Percentiles rank a stretch among this genome's conserved stretches.
phyloP scores from a whole-genome alignment of 1,284 basidiomycete genomes.

The Butyriboletus regius region DNA sequence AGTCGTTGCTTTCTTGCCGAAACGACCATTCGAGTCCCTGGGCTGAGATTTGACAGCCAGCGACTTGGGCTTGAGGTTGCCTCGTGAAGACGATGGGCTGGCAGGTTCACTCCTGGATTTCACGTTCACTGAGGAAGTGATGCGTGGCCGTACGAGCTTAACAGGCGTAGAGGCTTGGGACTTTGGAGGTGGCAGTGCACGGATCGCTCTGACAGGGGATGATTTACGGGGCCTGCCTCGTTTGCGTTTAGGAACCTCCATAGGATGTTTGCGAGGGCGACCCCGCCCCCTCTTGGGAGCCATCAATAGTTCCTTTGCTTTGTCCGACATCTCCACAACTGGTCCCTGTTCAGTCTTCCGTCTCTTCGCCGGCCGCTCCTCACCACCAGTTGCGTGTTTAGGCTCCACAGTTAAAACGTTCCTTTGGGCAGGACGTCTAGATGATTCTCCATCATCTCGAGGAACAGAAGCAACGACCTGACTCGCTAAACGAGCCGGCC shows the following conservation, averaged over 20 bases:
- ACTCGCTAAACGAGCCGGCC: conserved; percentile 56
- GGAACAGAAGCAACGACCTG: conserved; percentile 43
- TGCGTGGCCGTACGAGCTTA: conserved; percentile 12
- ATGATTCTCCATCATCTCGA: conserved; percentile 46
- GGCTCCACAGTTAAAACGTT: conserved; percentile 45
- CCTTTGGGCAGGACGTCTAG: conserved; percentile 44
- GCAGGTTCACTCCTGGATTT: conserved; percentile 22
- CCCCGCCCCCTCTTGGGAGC: conserved; percentile 33
- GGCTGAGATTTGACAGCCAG: conserved; percentile 46
- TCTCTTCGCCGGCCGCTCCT: conserved; percentile 41
- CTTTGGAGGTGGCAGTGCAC: conserved; percentile 11
- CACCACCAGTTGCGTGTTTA: conserved; percentile 44
- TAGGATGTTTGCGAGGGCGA: conserved; percentile 34
- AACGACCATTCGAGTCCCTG: conserved; percentile 44
- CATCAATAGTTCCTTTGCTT: conserved; percentile 32
- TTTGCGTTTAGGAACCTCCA: conserved; percentile 33
- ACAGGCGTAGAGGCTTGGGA: conserved; percentile 10
- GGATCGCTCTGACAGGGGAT: conserved; percentile 17
- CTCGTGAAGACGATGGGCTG: conserved; percentile 26
- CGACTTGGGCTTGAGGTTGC: conserved; percentile 38
- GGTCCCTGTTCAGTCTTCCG: conserved; percentile 35
- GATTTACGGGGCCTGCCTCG: conserved; percentile 32
- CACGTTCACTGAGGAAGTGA: conserved; percentile 19
- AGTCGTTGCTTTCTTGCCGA: conserved; percentile 45
- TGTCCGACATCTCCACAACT: conserved; percentile 35